phyloP scores from a whole-genome alignment of 2,329 filamentous ascomycete species.

The Cryoendolithus antarcticus region DNA sequence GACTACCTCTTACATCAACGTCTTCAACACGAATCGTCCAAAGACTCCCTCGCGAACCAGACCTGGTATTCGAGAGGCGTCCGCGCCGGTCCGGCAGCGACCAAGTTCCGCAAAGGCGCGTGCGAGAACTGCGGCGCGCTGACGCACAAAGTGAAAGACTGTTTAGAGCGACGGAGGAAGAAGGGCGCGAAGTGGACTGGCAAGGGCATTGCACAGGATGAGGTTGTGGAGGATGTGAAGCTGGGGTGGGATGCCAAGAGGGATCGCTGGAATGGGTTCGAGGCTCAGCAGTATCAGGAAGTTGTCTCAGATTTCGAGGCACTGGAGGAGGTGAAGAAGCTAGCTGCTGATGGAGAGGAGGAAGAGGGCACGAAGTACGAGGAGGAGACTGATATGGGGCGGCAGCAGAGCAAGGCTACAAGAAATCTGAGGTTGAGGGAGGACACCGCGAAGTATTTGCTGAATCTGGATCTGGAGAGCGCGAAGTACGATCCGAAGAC shows the following conservation, averaged over 20 bases:
- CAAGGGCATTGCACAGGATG: constrained; percentile 85
- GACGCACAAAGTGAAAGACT: constrained; percentile 93
- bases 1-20: constrained; percentile 97
- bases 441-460: constrained; percentile 91
- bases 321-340: constrained; percentile 60
- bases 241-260: constrained; percentile 95
- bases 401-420: constrained; percentile 81
- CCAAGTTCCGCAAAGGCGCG: constrained; percentile 93
- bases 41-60: constrained; percentile 45
- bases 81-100: constrained; percentile 73
- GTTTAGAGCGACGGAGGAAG: constrained; percentile 75
- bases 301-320: constrained; percentile 83
- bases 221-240: constrained; percentile 70
- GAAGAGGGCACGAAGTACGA: constrained; percentile 57
- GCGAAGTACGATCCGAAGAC: constrained; percentile 98
- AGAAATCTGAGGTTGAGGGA: constrained; percentile 84
- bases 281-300: constrained; percentile 68
- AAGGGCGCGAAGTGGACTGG: constrained; percentile 87
- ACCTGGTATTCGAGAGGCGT: constrained; percentile 88
- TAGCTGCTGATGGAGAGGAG: constrained; percentile 11
- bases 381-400: constrained; percentile 92
- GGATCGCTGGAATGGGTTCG: constrained; percentile 97
- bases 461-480: constrained; percentile 90
- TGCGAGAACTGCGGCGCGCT: constrained; percentile 98
- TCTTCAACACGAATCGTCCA: constrained; percentile 56